Evolutionary conservation across 2,329 filamentous ascomycete genomes (phyloP).

Genomic region (Penicillium digitatum): DNA sequence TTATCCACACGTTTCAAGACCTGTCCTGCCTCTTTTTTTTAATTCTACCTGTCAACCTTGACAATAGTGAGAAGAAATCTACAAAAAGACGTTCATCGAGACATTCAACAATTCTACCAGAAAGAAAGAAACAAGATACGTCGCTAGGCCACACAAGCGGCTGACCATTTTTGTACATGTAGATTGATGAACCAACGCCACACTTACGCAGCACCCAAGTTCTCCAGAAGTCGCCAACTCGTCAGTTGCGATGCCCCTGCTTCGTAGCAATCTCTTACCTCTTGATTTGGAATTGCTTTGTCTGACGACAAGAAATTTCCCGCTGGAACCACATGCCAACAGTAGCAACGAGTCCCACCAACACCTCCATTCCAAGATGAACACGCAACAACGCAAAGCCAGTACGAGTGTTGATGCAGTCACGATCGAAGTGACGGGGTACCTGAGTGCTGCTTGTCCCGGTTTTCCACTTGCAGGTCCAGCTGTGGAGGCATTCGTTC

Average conservation of each 20-base stretch:
- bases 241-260: conserved; percentile 17
- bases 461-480: conserved; percentile 41
- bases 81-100: no score
- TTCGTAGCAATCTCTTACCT: conserved; percentile 28
- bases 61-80: no score
- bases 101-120: no score
- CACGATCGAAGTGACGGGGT: conserved; percentile 36
- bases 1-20: no score
- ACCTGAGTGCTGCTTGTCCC: conserved; percentile 17
- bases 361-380: conserved; percentile 34
- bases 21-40: no score
- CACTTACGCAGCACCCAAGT: background rate
- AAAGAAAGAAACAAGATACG: no score
- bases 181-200: background rate
- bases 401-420: conserved; percentile 38
- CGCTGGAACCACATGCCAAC: conserved; percentile 32
- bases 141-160: no score
- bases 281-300: conserved; percentile 24
- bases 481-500: conserved; percentile 40
- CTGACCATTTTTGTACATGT: background rate
- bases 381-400: conserved; percentile 36
- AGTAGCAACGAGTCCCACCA: conserved; percentile 32
- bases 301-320: conserved; percentile 29
- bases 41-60: no score
- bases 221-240: background rate